Evolutionary conservation across 2,329 filamentous ascomycete genomes (phyloP).

Genomic region (Colletotrichum liaoningense): DNA sequence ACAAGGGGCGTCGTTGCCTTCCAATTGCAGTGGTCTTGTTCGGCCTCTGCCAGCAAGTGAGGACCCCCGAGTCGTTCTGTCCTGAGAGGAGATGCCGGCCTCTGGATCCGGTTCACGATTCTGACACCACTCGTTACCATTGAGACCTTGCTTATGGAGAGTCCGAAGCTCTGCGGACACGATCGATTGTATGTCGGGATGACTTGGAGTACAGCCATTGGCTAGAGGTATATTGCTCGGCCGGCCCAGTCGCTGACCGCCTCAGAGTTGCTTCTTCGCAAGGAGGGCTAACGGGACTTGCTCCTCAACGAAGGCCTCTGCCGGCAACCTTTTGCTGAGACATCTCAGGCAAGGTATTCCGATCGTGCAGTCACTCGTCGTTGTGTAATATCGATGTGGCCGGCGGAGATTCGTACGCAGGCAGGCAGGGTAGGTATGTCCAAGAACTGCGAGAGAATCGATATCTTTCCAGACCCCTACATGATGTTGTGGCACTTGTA

Average conservation of each 20-base stretch:
- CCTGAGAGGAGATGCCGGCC: not conserved
- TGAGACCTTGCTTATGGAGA: not conserved
- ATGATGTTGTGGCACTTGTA: constrained; percentile 17
- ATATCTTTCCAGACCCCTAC: not conserved
- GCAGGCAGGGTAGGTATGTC: not conserved
- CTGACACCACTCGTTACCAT: not conserved
- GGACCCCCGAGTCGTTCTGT: not conserved
- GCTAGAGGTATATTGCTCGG: not conserved
- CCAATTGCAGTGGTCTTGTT: not conserved
- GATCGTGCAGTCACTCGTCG: constrained; percentile 21
- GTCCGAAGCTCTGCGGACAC: not conserved
- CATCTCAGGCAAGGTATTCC: constrained; percentile 28
- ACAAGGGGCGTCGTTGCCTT: not conserved
- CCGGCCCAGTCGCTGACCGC: constrained; percentile 22
- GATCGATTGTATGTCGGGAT: not conserved
- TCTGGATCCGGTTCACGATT: not conserved
- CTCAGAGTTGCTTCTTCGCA: constrained; percentile 24
- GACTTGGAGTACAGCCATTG: not conserved
- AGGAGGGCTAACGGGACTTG: not conserved
- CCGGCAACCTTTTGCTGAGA: constrained; percentile 10
- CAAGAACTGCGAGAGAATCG: not conserved
- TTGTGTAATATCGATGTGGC: constrained; percentile 21
- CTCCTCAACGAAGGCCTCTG: constrained; percentile 11
- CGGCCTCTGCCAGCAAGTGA: not conserved
- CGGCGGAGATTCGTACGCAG: not conserved